Base-by-base conservation (phyloP, 1,284 basidiomycete species). In the Thelephora terrestris region DNA sequence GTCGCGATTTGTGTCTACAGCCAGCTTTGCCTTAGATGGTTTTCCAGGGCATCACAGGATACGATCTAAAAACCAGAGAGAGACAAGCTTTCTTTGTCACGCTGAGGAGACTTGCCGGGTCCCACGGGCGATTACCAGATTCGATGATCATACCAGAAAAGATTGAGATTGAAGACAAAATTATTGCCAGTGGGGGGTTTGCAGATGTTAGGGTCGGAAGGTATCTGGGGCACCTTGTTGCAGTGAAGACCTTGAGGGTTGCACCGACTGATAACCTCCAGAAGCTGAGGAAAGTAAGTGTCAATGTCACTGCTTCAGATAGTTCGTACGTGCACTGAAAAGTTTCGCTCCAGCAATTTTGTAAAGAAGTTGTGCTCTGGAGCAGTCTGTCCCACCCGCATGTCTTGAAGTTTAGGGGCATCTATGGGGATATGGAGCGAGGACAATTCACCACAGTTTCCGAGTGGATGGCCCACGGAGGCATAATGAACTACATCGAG, bases 361-460 rank as follows among this genome's bases (percentile, higher is more conserved):
- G 18, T 20, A 29, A 37, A 24, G 49, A 50, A 24, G 49, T 39
- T 16, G 23, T 47, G 6, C 18, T 43, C 10, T 50, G 49, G 49
- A 47, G 34, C 14, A 20, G 27, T 6, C 21, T 50, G 4, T n/a
- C 21, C 14, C 49, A 50, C 25, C 46, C 45, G 5, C 6, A 50
- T 43, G 32, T 50, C 29, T 16, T 47, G 16, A 34, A 18, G 18
- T 47, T 50, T 34, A 21, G 38, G 9, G 48, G 48, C 29, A 34
- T 43, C n/a, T 23, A 44, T 18, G 45, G 34, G 23, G 43, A 46
- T 12, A 9, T 25, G 14, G n/a, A 42, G 20, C 27, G 25, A 10
- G 42, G 44, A 37, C 34, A 27, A 5, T 34, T 43, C 21, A 50
- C 45, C 34, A 51, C 50, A 35, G 45, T 38, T 45, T 43, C 34